Evolutionary conservation across 2,329 filamentous ascomycete genomes (phyloP), one percentile per base, ranked within the genome.

Genomic region (Phialophora verrucosa): DNA sequence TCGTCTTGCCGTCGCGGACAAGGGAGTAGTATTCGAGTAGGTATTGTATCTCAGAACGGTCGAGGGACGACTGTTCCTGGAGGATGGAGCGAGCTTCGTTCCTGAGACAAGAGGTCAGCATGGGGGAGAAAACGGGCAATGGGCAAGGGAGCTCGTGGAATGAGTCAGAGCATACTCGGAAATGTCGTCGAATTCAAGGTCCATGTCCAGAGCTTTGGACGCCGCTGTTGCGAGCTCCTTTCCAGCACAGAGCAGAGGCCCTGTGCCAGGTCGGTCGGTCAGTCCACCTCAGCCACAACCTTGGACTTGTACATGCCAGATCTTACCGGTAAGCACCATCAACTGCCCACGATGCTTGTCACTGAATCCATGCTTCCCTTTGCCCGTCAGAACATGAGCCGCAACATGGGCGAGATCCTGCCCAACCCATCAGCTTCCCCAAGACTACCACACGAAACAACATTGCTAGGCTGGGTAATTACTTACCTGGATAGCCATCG

Each of bases 1-100:
- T 85, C 0, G 82, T 83, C 76, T 84, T 85, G 20, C 83, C 83
- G 69, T 84, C 82, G 54, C 81, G 77, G 10, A 85, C 83, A 8
- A 85, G 75, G 51, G 80, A 81, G 74, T 84, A 85, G 73, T 84
- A 85, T 69, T 85, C 82, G 4, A 85, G 77, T 5, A 85, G 70
- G 69, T 83, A 83, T 6, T 44, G 38, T n/a, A 44, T 44, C 7
- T 44, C 38, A 8, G 38, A 44, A 1, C 17, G 38, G 17, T 44
- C 38, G 3, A 44, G 38, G 17, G 17, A 1, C 17, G 38, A 44
- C 7, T 44, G 17, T 8, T 44, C 38, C 17, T 44, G 5, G 5
- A 44, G 38, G 17, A 44, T 5, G 38, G 38, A 44, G 38, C 38
- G 38, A 6, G 38, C 38, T 44, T 44, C 38, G 38, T 44, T 44